Evolutionary conservation across 768 basidiomycete genomes (phyloP).

Genomic region (Mycena belliarum): DNA sequence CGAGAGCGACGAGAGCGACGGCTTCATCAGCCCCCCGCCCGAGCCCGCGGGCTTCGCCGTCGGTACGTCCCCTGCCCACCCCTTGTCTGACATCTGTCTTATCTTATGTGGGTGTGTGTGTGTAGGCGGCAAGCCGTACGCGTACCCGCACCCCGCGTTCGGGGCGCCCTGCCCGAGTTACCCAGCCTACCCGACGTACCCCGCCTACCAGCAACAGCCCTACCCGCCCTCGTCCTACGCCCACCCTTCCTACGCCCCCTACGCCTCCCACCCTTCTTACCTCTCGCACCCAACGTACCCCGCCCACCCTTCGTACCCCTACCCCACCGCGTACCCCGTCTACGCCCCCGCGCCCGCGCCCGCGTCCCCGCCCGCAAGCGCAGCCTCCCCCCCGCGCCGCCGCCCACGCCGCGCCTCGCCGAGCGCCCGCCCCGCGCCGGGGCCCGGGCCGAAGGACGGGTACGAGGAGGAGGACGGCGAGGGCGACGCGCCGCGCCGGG

Average conservation of each 20-base stretch:
- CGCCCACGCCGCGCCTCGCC: background rate
- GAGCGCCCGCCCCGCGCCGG: background rate
- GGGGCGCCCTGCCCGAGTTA: too few relatives aligned
- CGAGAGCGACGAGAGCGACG: constrained; percentile 68
- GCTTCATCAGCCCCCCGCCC: constrained; percentile 40
- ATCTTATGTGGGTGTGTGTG: too few relatives aligned
- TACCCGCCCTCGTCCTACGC: too few relatives aligned
- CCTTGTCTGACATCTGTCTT: too few relatives aligned
- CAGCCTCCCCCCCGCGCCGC: background rate
- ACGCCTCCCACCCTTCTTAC: too few relatives aligned
- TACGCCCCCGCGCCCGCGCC: background rate
- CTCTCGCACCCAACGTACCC: background rate
- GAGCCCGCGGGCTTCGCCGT: constrained; percentile 16
- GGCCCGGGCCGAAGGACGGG: constrained; percentile 7
- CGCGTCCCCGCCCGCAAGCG: background rate
- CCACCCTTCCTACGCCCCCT: too few relatives aligned
- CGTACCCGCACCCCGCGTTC: too few relatives aligned
- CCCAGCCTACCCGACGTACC: too few relatives aligned
- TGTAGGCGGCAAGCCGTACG: too few relatives aligned
- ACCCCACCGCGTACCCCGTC: background rate
- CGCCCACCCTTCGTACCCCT: background rate
- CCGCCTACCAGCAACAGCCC: too few relatives aligned
- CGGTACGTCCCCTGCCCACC: background rate
- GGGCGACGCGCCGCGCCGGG: too few relatives aligned
- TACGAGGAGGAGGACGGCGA: constrained; percentile 22